Percentiles rank a stretch among this genome's conserved stretches.
Conservation (phyloP, 768 basidiomycete species). For the Scleroderma citrinum region DNA sequence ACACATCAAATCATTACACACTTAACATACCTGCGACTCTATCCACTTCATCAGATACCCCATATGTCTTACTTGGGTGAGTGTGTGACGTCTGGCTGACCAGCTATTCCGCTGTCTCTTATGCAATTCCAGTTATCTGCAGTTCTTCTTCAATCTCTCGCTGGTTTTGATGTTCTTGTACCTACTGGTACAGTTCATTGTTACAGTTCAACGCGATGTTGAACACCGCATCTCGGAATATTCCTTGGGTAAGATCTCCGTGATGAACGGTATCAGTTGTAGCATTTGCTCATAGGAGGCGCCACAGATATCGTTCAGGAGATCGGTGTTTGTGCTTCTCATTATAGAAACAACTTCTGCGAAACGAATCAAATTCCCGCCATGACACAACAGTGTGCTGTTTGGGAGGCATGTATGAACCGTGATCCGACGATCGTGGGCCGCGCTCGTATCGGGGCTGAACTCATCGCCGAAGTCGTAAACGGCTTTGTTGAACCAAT, state of each 20-base stretch:
- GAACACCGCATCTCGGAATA: constrained; percentile 82
- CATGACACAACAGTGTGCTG: constrained; percentile 78
- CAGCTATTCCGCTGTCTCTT: constrained; percentile 10
- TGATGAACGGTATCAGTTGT: constrained; percentile 21
- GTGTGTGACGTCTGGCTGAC: constrained; percentile 17
- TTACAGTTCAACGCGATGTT: constrained; percentile 88
- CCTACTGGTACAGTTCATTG: constrained; percentile 77
- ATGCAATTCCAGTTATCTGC: constrained; percentile 61
- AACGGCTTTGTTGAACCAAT: constrained; percentile 97
- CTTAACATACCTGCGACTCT: constrained; percentile 68
- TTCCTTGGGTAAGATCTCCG: constrained; percentile 60
- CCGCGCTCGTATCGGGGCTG: constrained; percentile 85
- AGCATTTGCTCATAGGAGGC: constrained; percentile 15
- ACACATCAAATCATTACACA: constrained; percentile 76
- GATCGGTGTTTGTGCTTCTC: constrained; percentile 78
- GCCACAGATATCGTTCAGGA: constrained; percentile 82
- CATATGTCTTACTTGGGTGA: constrained; percentile 84
- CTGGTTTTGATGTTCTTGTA: constrained; percentile 82
- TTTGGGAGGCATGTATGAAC: constrained; percentile 95
- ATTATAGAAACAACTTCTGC: constrained; percentile 82
- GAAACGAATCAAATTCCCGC: constrained; percentile 72
- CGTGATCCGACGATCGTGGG: constrained; percentile 87
- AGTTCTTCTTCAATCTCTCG: constrained; percentile 90
- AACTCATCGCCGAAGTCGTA: constrained; percentile 92
- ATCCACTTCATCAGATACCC: constrained; percentile 53